Base-by-base conservation (phyloP, 768 basidiomycete species). In the Termitomyces sp. region DNA sequence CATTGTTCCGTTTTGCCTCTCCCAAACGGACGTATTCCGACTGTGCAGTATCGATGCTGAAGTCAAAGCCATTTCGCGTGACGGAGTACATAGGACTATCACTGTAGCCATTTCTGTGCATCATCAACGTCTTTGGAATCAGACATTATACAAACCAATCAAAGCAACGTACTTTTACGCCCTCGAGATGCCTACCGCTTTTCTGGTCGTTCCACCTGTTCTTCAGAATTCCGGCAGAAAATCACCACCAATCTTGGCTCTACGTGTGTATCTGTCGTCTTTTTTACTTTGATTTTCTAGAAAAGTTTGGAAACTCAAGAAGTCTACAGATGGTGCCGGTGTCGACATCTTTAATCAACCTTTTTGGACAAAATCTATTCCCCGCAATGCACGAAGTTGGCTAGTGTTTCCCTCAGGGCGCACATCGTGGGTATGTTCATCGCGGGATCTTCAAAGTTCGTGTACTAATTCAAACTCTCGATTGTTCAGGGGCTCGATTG, bases 391-490 rank as follows among this genome's bases (percentile, higher is more conserved):
- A 27, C 72, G 73, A 7, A 86, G 82, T 57, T 97, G 95, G 95
- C 73, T 89, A 11, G 73, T 95, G 20, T 72, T 88, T n/a, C 90
- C 94, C 0, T 81, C 85, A n/a, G 94, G 95, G 0, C 76, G 87
- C 54, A 94, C 89, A 2, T 81, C 88, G 30, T 96, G 94, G 94
- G 90, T 88, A 68, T 50, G 72, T 50, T 11, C 31, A 20, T 24
- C 56, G 36, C n/a, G 22, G 24, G 6, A 37, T 45, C 37, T 48
- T 31, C 27, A 54, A 22, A 39, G 15, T 20, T 16, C 52, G 37
- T 27, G 36, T 22, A 4, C 57, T 27, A 22, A 30, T 18, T 55
- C 41, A 52, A 20, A 58, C 60, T 30, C 48, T 47, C 22, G 39
- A 45, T 47, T 18, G 34, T 33, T 16, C 54, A 92, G 91, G 94